Base-by-base conservation (phyloP, 345 rosid genomes). In the Arabidopsis arenosa region DNA sequence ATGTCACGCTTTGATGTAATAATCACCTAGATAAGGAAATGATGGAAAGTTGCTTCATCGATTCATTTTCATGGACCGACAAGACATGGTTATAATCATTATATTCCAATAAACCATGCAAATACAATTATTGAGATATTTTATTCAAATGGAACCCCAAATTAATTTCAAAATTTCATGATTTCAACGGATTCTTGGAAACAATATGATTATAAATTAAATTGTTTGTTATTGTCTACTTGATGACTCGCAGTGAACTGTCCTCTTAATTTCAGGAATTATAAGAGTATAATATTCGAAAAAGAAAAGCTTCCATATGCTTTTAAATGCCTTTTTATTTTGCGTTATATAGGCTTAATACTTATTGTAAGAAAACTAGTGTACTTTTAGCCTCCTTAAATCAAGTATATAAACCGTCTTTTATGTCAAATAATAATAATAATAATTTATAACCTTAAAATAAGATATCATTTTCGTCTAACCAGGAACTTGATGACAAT, bases 21-120 rank as follows among this genome's bases (percentile, higher is more conserved):
- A 54, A 68, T 62, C 70, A 69, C 41, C 48, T 54, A 23, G 75
- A 54, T 70, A 63, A 53, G 59, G 55, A 35, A 75, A 75, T 83
- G 68, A 80, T 83, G 70, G 76, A 40, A 61, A 69, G 32, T 75
- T 80, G 80, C 72, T 41, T 77, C 57, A 40, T 18, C 35, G n/a
- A 39, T 69, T 66, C 78, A 58, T 54, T 78, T 76, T 48, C 75
- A 36, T 67, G 59, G 63, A 67, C 81, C 75, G 76, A 69, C 82
- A 80, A 61, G 32, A 37, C 70, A 73, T 63, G 8, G 41, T 70
- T 59, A 56, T 70, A 11, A 56, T 68, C 58, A 73, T 80, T 54
- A 57, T 72, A 75, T 14, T n/a, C 56, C 73, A 72, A 72, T 70
- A 55, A 72, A 51, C 77, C 73, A 72, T 72, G 68, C 63, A 72